These are phyloP conservation scores for Smallanthus sonchifolius DNA, from an alignment of 129 eudicot species.

Conservation along the genomic window DNA sequence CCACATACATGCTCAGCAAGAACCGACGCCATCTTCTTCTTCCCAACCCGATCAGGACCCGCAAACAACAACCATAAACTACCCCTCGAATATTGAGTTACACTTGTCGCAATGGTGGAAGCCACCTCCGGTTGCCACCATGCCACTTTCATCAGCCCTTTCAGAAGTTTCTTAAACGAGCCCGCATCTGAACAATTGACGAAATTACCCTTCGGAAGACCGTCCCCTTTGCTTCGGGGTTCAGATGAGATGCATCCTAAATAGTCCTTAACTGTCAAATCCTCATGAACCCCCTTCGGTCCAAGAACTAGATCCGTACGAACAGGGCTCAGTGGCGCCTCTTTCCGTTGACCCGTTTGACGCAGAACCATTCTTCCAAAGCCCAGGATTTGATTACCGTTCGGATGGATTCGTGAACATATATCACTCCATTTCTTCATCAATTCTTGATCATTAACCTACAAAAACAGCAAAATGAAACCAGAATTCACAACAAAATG, in stretches of 20 bases:
- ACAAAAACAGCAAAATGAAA: conserved; percentile 6
- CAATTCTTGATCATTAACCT: conserved; percentile 58
- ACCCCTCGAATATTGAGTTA: conserved; percentile 52
- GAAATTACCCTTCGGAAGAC: conserved; percentile 42
- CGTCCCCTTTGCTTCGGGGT: conserved; percentile 31
- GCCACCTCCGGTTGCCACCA: conserved; percentile 99
- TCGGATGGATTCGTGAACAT: conserved; percentile 77
- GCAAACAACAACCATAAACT: conserved; percentile 73
- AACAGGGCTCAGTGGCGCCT: conserved; percentile 62
- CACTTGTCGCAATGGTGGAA: conserved; percentile 57
- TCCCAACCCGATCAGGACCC: conserved; percentile 81
- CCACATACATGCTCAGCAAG: conserved; percentile 73
- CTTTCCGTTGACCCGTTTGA: conserved; percentile 7
- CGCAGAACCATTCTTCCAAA: conserved; percentile 37
- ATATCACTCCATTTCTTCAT: conserved; percentile 74
- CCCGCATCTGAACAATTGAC: conserved; percentile 46
- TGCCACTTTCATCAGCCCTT: conserved; percentile 75
- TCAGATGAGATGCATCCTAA: conserved; percentile 73
- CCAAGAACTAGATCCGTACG: conserved; percentile 80
- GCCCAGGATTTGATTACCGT: conserved; percentile 35
- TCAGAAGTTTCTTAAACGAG: conserved; percentile 79
- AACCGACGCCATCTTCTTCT: conserved; percentile 80
- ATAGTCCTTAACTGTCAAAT: conserved; percentile 46
- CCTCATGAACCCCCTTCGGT: conserved; percentile 36
- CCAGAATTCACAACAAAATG: background rate